These are phyloP conservation scores for Penicillium sp. DNA, from an alignment of 2,329 filamentous ascomycete species.

Conservation along the genomic window DNA sequence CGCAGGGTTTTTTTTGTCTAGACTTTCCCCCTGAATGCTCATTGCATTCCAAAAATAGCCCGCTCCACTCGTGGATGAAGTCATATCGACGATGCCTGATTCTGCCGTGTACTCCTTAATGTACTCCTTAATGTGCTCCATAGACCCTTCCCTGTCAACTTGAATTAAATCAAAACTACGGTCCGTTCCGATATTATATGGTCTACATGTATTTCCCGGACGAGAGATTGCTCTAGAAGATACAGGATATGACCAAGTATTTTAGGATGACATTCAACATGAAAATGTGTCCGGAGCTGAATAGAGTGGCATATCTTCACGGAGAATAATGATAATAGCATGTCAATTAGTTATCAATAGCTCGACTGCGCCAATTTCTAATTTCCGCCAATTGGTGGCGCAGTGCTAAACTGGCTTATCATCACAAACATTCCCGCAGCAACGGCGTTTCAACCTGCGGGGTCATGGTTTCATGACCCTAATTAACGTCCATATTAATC, in stretches of 20 bases:
- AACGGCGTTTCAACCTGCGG: neutral
- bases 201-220: too few relatives aligned
- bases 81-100: neutral
- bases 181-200: too few relatives aligned
- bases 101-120: neutral
- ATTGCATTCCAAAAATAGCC: slow-evolving; percentile 11
- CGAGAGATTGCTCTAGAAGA: too few relatives aligned
- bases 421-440: neutral
- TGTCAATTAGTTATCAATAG: neutral
- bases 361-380: neutral
- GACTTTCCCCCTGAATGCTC: neutral
- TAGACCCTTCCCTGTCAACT: neutral
- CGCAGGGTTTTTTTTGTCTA: neutral
- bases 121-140: neutral
- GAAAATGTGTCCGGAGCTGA: too few relatives aligned
- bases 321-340: neutral
- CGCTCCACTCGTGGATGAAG: slow-evolving; percentile 2
- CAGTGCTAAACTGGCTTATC: neutral
- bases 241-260: too few relatives aligned
- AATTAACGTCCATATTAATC: neutral
- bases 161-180: neutral
- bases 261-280: too few relatives aligned
- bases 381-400: neutral
- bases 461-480: neutral
- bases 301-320: neutral